Evolutionary conservation across 495 filamentous ascomycete genomes (phyloP).

Genomic region (Zalerion maritima): DNA sequence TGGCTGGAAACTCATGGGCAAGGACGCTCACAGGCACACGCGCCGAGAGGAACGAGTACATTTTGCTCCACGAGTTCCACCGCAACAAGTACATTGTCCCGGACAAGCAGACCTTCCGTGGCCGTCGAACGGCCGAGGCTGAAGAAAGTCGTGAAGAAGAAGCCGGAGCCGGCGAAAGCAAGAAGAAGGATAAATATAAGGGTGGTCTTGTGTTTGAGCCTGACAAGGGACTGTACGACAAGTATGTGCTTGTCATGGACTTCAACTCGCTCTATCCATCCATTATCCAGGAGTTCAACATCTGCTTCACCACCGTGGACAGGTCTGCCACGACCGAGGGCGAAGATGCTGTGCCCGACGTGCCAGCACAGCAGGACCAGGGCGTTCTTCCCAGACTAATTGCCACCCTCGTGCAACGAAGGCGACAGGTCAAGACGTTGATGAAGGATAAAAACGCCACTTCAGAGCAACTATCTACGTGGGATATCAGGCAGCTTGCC

Average conservation of each 20-base stretch:
- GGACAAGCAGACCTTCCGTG: conserved; percentile 67
- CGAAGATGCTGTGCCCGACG: conserved; percentile 63
- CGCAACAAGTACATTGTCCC: conserved; percentile 95
- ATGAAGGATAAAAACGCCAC: conserved; percentile 92
- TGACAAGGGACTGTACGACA: conserved; percentile 93
- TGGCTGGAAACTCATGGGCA: conserved; percentile 97
- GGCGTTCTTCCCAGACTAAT: conserved; percentile 86
- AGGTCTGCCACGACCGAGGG: conserved; percentile 56
- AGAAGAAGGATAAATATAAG: conserved; percentile 98
- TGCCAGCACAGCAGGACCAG: conserved; percentile 48
- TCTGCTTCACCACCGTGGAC: conserved; percentile 96
- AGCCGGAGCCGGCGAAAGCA: conserved; percentile 52
- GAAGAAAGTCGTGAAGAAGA: conserved; percentile 52
- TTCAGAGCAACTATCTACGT: conserved; percentile 74
- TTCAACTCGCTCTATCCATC: conserved; percentile 98
- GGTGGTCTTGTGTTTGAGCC: conserved; percentile 97
- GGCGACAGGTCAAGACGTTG: conserved; percentile 78
- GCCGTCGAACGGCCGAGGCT: conserved; percentile 50
- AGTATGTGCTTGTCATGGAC: conserved; percentile 96
- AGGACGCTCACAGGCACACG: conserved; percentile 88
- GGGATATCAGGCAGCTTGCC: conserved; percentile 95
- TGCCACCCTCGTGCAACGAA: conserved; percentile 71
- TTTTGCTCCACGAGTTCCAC: conserved; percentile 92
- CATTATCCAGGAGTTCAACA: conserved; percentile 98
- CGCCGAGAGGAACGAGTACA: conserved; percentile 97